Evolutionary conservation across 768 basidiomycete species (phyloP).

Genomic region (Pleurotus salmoneostramineus): DNA sequence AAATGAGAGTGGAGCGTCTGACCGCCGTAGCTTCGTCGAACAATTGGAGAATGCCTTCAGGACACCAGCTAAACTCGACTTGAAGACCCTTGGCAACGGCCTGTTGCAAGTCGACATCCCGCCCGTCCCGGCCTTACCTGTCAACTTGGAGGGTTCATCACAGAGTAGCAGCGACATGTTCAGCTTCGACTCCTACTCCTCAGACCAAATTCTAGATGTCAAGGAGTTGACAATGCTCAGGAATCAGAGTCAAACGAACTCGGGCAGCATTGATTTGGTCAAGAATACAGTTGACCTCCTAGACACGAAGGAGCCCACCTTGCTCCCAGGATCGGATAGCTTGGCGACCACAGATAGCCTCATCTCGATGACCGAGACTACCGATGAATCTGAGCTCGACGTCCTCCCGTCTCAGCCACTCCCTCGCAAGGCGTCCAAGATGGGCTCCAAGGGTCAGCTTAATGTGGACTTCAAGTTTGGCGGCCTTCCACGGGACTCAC

Average conservation of each 20-base stretch:
- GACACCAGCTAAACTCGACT: conserved; percentile 67
- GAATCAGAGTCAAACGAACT: conserved; percentile 2
- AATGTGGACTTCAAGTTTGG: conserved; percentile 77
- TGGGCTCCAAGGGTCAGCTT: conserved; percentile 51
- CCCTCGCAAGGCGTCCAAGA: conserved; percentile 23
- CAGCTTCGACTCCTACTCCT: conserved; percentile 12
- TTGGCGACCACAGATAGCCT: conserved; percentile 30
- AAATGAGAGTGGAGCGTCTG: conserved; percentile 65
- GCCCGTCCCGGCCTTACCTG: conserved; percentile 49
- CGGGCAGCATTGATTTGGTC: neutral
- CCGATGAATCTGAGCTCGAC: conserved; percentile 9
- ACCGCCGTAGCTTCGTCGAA: conserved; percentile 75
- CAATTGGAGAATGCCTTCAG: conserved; percentile 79
- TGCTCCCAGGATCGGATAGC: conserved; percentile 34
- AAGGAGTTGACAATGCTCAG: conserved; percentile 23
- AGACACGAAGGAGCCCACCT: conserved; percentile 28
- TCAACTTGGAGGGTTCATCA: neutral
- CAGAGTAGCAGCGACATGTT: conserved; percentile 15
- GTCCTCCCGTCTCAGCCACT: conserved; percentile 4
- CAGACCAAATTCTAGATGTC: conserved; percentile 21
- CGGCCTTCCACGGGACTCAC: conserved; percentile 32
- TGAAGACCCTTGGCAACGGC: conserved; percentile 41
- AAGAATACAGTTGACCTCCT: conserved; percentile 9
- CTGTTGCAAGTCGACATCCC: conserved; percentile 38
- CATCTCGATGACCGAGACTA: conserved; percentile 12